Percentiles rank a stretch among this genome's conserved stretches.
Evolutionary conservation across 345 rosid species (phyloP).

Genomic region (Citrus sp.): DNA sequence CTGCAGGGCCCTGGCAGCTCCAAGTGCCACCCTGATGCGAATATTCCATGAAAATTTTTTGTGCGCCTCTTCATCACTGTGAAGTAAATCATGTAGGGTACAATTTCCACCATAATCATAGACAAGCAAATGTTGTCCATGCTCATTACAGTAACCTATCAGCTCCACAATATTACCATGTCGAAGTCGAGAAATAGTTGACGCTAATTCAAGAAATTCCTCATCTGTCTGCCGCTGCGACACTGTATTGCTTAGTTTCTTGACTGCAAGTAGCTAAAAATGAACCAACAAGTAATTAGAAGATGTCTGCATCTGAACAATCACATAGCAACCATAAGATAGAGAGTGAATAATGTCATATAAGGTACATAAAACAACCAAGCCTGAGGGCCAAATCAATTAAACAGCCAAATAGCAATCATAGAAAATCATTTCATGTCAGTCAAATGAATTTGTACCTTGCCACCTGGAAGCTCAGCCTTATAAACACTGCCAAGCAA

Average conservation of each 20-base stretch:
- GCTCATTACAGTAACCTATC: constrained; percentile 83
- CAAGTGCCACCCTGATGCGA: constrained; percentile 70
- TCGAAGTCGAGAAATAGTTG: constrained; percentile 48
- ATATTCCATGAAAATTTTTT: constrained; percentile 70
- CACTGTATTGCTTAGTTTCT: constrained; percentile 60
- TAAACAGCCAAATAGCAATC: not conserved
- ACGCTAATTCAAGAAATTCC: constrained; percentile 60
- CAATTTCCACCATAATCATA: constrained; percentile 62
- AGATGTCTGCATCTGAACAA: not conserved
- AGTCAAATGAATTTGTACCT: constrained; percentile 36
- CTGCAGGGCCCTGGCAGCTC: constrained; percentile 90
- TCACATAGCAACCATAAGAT: not conserved
- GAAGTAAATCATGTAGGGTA: constrained; percentile 77
- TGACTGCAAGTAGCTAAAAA: constrained; percentile 67
- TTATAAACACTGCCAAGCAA: constrained; percentile 63
- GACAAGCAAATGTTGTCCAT: constrained; percentile 68
- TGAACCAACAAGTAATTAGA: constrained; percentile 12
- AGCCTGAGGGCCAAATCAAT: not conserved
- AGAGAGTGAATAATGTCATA: not conserved
- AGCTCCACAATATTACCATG: constrained; percentile 71
- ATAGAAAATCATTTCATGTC: not conserved
- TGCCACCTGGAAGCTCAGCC: constrained; percentile 80
- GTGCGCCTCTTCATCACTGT: constrained; percentile 54
- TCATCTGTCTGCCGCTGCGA: constrained; percentile 47
- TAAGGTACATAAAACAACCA: not conserved